phyloP scores from a whole-genome alignment of 2,329 filamentous ascomycete genomes.

The Aspergillus ochraceus region DNA sequence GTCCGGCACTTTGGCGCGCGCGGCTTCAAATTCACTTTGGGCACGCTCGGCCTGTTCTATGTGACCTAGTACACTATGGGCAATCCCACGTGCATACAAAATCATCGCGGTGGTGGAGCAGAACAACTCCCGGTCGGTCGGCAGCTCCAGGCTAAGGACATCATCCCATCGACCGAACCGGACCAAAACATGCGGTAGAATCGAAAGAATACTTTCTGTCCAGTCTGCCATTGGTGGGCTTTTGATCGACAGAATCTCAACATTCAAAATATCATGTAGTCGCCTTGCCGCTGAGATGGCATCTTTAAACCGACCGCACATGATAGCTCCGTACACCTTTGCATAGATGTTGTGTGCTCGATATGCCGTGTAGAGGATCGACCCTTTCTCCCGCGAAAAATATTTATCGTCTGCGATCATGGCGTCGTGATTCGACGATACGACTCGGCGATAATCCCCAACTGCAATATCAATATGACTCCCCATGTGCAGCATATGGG shows the following conservation, averaged over 20 bases:
- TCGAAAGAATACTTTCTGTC: slow-evolving; percentile 69
- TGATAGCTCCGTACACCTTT: slow-evolving; percentile 73
- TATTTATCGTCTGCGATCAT: slow-evolving; percentile 68
- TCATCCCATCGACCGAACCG: slow-evolving; percentile 73
- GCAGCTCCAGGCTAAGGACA: slow-evolving; percentile 57
- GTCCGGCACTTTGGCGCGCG: slow-evolving; percentile 54
- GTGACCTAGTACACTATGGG: slow-evolving; percentile 58
- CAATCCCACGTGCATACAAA: slow-evolving; percentile 67
- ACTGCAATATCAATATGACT: slow-evolving; percentile 71
- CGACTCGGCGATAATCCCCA: slow-evolving; percentile 68
- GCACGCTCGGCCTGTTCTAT: slow-evolving; percentile 56
- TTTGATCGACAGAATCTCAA: slow-evolving; percentile 62
- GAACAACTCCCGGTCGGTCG: slow-evolving; percentile 61
- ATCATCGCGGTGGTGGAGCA: slow-evolving; percentile 67
- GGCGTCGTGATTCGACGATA: slow-evolving; percentile 66
- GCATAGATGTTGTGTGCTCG: slow-evolving; percentile 73
- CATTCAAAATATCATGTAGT: slow-evolving; percentile 63
- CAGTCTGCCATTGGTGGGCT: slow-evolving; percentile 76
- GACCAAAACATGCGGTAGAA: slow-evolving; percentile 67
- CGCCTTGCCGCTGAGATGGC: slow-evolving; percentile 60
- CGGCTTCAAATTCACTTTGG: slow-evolving; percentile 52
- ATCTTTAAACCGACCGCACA: slow-evolving; percentile 63
- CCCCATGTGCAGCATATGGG: slow-evolving; percentile 74
- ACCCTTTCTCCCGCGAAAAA: slow-evolving; percentile 55
- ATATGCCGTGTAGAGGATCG: slow-evolving; percentile 74